phyloP scores from a whole-genome alignment of 768 basidiomycete genomes.

The Pleurotus ostreatus region DNA sequence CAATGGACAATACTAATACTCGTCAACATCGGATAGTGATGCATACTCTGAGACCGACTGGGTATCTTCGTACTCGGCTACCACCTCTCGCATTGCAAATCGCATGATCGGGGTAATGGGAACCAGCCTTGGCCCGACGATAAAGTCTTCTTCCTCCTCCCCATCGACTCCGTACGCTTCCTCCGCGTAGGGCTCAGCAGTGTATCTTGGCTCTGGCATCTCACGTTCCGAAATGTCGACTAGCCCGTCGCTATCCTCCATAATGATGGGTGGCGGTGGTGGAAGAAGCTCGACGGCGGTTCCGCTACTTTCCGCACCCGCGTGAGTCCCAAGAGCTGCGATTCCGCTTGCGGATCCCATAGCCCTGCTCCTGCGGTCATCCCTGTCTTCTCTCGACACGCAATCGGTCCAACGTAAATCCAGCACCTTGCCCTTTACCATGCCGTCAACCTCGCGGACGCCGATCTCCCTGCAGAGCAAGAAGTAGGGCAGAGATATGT shows the following conservation, averaged over 20 bases:
- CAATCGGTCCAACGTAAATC: slow-evolving; percentile 77
- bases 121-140: slow-evolving; percentile 73
- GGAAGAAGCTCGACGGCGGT: slow-evolving; percentile 11
- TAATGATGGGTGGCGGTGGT: background rate
- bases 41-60: slow-evolving; percentile 76
- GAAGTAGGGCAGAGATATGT: slow-evolving; percentile 73
- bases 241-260: slow-evolving; percentile 9
- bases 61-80: slow-evolving; percentile 78
- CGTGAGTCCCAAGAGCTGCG: slow-evolving; percentile 10
- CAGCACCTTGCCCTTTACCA: slow-evolving; percentile 74
- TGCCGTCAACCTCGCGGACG: slow-evolving; percentile 77
- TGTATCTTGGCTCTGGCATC: slow-evolving; percentile 20
- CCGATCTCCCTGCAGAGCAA: slow-evolving; percentile 81
- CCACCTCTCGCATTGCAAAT: slow-evolving; percentile 80
- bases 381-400: slow-evolving; percentile 49
- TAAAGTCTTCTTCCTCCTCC: slow-evolving; percentile 49
- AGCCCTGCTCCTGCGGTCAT: slow-evolving; percentile 10
- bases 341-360: slow-evolving; percentile 17
- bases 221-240: slow-evolving; percentile 35
- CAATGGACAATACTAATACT: slow-evolving; percentile 40
- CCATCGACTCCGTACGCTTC: slow-evolving; percentile 36
- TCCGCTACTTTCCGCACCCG: slow-evolving; percentile 13
- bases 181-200: background rate
- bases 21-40: slow-evolving; percentile 74
- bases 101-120: slow-evolving; percentile 80